phyloP scores from a whole-genome alignment of 495 filamentous ascomycete species.

The Daldinia caldariorum region DNA sequence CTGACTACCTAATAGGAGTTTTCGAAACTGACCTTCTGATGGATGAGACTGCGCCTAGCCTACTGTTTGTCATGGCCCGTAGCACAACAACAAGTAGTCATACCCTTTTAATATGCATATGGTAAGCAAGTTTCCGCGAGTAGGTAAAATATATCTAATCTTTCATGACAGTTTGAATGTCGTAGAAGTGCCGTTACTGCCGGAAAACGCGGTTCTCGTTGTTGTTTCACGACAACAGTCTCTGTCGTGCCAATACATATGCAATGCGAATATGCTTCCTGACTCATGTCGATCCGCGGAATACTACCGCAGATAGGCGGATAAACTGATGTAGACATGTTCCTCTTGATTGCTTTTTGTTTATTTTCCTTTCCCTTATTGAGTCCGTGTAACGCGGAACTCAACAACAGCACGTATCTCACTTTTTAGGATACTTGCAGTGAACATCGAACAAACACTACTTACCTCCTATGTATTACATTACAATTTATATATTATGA shows the following conservation, averaged over 20 bases:
- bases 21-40: not conserved
- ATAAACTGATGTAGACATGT: not conserved
- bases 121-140: slow-evolving; percentile 3
- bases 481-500: too few species aligned
- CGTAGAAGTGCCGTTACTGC: not conserved
- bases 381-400: too few species aligned
- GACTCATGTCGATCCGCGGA: not conserved
- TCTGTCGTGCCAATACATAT: slow-evolving; percentile 1
- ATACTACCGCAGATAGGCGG: not conserved
- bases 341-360: not conserved
- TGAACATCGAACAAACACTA: too few species aligned
- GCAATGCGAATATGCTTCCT: slow-evolving; percentile 6
- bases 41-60: slow-evolving; percentile 15
- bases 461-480: too few species aligned
- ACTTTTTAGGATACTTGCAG: too few species aligned
- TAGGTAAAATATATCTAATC: too few species aligned
- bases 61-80: not conserved
- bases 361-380: too few species aligned
- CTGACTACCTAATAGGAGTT: slow-evolving; percentile 6
- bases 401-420: too few species aligned
- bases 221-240: slow-evolving; percentile 4
- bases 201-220: slow-evolving; percentile 13
- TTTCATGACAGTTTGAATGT: not conserved
- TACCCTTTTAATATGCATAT: not conserved
- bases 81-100: slow-evolving; percentile 1